These are phyloP conservation scores for Cryptosporidium meleagridis DNA, from an alignment of 169 alveolate genomes.

Conservation along the genomic window DNA sequence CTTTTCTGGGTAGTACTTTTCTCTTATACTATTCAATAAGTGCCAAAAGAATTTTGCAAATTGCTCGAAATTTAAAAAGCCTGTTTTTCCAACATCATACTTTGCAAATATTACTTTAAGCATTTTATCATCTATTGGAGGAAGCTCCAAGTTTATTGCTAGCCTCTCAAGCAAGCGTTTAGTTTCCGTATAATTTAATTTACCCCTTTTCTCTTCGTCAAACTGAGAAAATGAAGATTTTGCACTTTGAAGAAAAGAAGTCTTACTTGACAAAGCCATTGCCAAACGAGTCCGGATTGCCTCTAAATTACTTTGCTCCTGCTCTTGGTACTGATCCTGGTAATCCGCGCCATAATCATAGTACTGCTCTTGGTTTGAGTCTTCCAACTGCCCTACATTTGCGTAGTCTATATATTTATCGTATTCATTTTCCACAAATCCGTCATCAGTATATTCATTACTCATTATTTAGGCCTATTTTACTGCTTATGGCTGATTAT, in stretches of 20 bases:
- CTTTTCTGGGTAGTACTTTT: conserved; percentile 78
- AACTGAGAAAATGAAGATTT: conserved; percentile 75
- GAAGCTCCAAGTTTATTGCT: conserved; percentile 77
- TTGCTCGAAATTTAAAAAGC: conserved; percentile 74
- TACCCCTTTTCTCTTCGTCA: conserved; percentile 64
- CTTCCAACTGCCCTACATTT: background rate
- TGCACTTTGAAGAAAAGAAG: conserved; percentile 67
- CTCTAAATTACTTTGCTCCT: conserved; percentile 34
- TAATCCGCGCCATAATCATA: background rate
- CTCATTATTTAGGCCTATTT: background rate
- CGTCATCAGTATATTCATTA: conserved; percentile 5
- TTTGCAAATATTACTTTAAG: conserved; percentile 32
- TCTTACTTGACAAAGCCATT: conserved; percentile 68
- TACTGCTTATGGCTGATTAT: background rate
- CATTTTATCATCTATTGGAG: conserved; percentile 78
- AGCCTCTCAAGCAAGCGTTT: conserved; percentile 71
- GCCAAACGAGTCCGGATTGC: conserved; percentile 49
- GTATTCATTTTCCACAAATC: conserved; percentile 1
- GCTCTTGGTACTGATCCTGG: conserved; percentile 16
- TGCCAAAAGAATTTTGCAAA: conserved; percentile 78
- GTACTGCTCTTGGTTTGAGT: background rate
- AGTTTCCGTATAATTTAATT: conserved; percentile 52
- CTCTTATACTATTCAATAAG: conserved; percentile 77
- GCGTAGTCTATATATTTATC: background rate
- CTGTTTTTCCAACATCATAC: conserved; percentile 41